Evolutionary conservation across 2,329 filamentous ascomycete genomes (phyloP), one percentile per base, ranked within the genome.

Genomic region (Paraphaeosphaeria sporulosa): DNA sequence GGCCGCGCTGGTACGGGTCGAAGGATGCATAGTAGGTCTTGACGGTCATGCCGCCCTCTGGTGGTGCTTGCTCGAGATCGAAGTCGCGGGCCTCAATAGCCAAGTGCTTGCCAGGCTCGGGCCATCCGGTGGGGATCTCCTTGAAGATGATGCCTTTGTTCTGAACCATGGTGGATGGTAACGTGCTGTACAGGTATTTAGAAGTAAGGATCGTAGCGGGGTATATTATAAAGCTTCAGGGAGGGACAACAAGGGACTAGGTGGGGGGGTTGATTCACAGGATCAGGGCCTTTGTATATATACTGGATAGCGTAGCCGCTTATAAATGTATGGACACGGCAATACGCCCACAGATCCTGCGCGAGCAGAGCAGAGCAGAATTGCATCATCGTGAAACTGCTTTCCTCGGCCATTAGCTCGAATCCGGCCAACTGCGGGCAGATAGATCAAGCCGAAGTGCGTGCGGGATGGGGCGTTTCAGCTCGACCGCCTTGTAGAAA

Each of bases 1-100:
- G 86, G 62, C 90, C 90, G 59, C 93, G 90, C 82, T 91, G 87
- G 82, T 96, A 96, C 1, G 93, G 93, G 78, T 96, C 93, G 80
- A 90, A 90, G 43, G 91, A 94, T 65, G 88, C 83, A 77, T 90
- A 92, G 71, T 90, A 85, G 68, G 90, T 86, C 80, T 92, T 86
- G 65, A 90, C 80, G 34, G 87, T 86, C 51, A 96, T 76, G 43
- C 92, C 89, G 64, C 90, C 90, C 47, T 85, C 76, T 25, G 87
- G 84, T 30, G 80, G 79, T 5, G 85, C 75, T 53, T 85, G 82
- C 25, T 87, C 80, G 66, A 89, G 79, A 74, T 95, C 91, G 85
- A 94, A 88, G 21, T 86, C 83, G 61, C 85, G 85, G 65, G 84
- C 79, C 77, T 95, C 90, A 61, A 93, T 74, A 23, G 79, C 80